phyloP scores from a whole-genome alignment of 192 early-diverging fungal species.

The Gamsiella multidivaricata region DNA sequence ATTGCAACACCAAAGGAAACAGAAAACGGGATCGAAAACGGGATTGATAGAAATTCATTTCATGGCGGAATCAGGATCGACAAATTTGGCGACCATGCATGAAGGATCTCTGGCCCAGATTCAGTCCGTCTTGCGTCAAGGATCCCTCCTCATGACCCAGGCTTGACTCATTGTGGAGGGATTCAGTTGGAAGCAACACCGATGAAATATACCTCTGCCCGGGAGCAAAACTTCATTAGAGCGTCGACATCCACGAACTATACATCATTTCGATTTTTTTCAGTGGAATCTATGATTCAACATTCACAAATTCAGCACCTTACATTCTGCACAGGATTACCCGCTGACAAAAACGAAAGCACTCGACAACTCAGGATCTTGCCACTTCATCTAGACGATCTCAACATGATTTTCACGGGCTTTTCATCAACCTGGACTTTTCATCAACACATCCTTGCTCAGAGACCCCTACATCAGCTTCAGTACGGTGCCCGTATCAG shows the following conservation, averaged over 20 bases:
- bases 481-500: too few species aligned
- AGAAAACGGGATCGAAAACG: background rate
- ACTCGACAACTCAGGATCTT: background rate
- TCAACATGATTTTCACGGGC: too few species aligned
- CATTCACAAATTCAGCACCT: slow-evolving; percentile 23
- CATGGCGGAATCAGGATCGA: too few species aligned
- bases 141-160: background rate
- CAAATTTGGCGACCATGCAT: background rate
- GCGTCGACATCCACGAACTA: slow-evolving; percentile 15
- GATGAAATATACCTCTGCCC: background rate
- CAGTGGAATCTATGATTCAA: slow-evolving; percentile 30
- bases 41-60: background rate
- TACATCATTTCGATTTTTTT: slow-evolving; percentile 1
- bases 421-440: background rate
- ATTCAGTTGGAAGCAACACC: too few species aligned
- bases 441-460: too few species aligned
- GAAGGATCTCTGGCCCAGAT: background rate
- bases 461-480: too few species aligned
- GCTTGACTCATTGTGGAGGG: background rate
- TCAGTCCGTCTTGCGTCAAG: too few species aligned
- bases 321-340: background rate
- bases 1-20: slow-evolving; percentile 4
- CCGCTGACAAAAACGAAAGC: background rate
- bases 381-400: background rate
- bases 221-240: too few species aligned